Percentiles rank a stretch among this genome's conserved stretches.
Evolutionary conservation across 441 rosid genomes (phyloP).

Genomic region (Mallotus repandus): DNA sequence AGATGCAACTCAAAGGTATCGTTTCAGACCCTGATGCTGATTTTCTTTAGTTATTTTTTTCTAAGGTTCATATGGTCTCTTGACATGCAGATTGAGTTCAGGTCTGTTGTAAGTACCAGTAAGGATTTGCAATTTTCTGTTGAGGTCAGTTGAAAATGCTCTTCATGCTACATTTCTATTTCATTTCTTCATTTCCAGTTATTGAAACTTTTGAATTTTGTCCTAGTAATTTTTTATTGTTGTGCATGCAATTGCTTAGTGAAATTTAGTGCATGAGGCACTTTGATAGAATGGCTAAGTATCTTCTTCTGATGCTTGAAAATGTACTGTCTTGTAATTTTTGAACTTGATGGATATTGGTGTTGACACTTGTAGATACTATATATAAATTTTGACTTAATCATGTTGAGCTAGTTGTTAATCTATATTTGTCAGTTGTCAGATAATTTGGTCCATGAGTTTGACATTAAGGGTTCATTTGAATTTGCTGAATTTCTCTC

Average conservation of each 20-base stretch:
- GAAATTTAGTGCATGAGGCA: neutral
- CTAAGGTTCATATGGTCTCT: conserved; percentile 22
- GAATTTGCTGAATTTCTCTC: neutral
- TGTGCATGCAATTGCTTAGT: neutral
- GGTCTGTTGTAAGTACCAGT: conserved; percentile 76
- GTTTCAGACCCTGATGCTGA: conserved; percentile 15
- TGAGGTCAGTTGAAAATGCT: conserved; percentile 58
- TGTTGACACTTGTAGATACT: neutral
- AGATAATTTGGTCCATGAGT: neutral
- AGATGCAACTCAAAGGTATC: conserved; percentile 82
- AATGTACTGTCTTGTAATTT: neutral
- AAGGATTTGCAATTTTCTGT: conserved; percentile 94
- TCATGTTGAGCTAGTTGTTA: neutral
- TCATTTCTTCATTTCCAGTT: neutral
- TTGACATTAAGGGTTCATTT: neutral
- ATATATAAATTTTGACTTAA: neutral
- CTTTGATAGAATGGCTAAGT: neutral
- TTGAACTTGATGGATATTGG: neutral
- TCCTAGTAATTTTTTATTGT: neutral
- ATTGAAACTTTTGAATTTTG: neutral
- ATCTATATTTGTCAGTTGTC: neutral
- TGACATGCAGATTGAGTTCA: conserved; percentile 77
- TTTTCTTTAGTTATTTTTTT: neutral
- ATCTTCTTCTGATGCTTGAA: neutral
- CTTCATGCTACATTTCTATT: neutral